Evolutionary conservation across 768 basidiomycete species (phyloP).

Genomic region (Leccinum subtestaceum): DNA sequence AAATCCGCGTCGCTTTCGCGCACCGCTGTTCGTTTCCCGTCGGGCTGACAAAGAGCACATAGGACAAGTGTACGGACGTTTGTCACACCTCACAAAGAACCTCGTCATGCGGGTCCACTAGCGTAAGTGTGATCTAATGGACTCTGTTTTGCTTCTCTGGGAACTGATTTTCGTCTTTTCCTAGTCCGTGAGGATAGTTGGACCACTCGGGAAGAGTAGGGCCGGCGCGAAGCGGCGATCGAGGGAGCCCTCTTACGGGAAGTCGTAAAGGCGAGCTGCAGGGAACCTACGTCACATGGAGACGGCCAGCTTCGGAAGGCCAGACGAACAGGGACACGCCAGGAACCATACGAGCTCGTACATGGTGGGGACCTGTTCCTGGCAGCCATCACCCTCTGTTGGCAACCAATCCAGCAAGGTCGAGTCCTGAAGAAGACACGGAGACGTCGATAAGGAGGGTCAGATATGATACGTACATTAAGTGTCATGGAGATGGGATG

Average conservation of each 20-base stretch:
- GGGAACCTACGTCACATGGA: background rate
- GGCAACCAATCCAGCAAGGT: background rate
- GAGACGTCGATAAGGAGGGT: conserved; percentile 3
- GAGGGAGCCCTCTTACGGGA: background rate
- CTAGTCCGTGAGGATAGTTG: background rate
- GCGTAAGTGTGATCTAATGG: background rate
- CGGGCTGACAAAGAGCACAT: background rate
- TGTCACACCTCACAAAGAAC: background rate
- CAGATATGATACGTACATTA: background rate
- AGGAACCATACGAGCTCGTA: background rate
- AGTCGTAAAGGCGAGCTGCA: background rate
- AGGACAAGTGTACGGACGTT: background rate
- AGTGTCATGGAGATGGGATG: conserved; percentile 1
- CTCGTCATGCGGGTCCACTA: background rate
- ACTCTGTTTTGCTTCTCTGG: background rate
- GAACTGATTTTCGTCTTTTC: background rate
- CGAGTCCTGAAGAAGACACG: background rate
- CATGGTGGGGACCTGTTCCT: background rate
- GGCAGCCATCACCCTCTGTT: background rate
- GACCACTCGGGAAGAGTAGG: background rate
- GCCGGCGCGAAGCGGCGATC: background rate
- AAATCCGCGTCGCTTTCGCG: background rate
- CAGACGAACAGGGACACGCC: background rate
- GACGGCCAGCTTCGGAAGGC: background rate
- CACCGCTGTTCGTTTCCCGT: background rate